Evolutionary conservation across 768 basidiomycete species (phyloP).

Genomic region (Paxillus rubicundulus): DNA sequence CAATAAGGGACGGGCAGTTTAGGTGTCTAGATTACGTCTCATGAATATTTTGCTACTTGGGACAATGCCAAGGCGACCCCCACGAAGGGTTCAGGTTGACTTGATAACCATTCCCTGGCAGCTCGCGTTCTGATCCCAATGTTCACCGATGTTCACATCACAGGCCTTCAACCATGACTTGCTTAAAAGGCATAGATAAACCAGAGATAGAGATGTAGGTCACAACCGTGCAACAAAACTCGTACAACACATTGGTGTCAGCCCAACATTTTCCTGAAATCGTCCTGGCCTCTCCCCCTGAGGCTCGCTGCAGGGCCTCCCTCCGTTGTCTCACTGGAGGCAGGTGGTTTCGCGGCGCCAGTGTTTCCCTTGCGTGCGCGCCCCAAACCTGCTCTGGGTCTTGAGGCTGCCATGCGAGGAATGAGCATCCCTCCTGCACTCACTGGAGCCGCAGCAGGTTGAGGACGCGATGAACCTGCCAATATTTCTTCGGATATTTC

Average conservation of each 20-base stretch:
- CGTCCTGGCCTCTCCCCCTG: conserved; percentile 56
- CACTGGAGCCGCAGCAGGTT: conserved; percentile 34
- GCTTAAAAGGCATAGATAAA: background rate
- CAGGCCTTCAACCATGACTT: too few relatives aligned
- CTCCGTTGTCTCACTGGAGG: conserved; percentile 9
- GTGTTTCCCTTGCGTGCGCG: conserved; percentile 43
- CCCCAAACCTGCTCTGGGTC: conserved; percentile 72
- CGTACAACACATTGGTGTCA: conserved; percentile 1
- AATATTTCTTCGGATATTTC: conserved; percentile 55
- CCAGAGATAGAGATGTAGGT: too few relatives aligned
- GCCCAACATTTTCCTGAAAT: conserved; percentile 79
- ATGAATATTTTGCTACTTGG: too few relatives aligned
- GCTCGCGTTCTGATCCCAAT: too few relatives aligned
- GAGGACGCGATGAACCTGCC: conserved; percentile 29
- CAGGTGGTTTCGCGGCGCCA: conserved; percentile 17
- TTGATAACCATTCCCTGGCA: too few relatives aligned
- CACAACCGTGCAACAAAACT: background rate
- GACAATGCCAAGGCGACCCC: too few relatives aligned
- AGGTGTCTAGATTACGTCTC: background rate
- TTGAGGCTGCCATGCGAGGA: conserved; percentile 61
- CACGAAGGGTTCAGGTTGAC: too few relatives aligned
- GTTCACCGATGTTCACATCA: too few relatives aligned
- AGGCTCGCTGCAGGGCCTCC: conserved; percentile 2
- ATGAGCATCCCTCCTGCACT: conserved; percentile 57
- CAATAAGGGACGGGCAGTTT: conserved; percentile 4